Evolutionary conservation across 257 asterid species (phyloP).

Genomic region (Solanum sejunctum): DNA sequence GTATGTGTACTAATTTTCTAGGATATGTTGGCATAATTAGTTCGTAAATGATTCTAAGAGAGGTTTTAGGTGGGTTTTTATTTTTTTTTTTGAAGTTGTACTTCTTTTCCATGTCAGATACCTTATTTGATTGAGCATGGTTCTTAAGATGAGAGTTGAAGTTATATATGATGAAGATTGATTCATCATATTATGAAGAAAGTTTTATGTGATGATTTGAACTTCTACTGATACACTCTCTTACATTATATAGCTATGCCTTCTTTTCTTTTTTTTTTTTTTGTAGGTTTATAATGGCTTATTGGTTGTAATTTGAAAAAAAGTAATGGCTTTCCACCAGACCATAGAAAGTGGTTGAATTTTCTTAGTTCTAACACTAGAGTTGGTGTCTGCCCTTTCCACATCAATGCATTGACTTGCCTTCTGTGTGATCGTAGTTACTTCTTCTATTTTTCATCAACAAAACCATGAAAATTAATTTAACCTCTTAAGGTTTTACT

Average conservation of each 20-base stretch:
- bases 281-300: neutral
- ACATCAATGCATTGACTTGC: neutral
- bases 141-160: neutral
- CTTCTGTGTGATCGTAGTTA: neutral
- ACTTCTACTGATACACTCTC: neutral
- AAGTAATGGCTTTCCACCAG: neutral
- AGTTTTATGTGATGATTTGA: neutral
- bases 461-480: neutral
- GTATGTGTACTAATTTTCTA: neutral
- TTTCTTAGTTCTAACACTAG: neutral
- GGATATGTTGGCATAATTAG: neutral
- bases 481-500: constrained; percentile 1
- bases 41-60: neutral
- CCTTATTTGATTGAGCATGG: neutral
- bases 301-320: neutral
- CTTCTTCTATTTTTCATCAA: neutral
- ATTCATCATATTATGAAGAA: neutral
- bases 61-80: neutral
- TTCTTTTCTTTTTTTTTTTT: neutral
- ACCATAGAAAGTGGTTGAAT: neutral
- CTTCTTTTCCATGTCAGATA: neutral
- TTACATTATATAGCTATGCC: neutral
- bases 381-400: neutral
- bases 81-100: neutral
- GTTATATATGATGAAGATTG: neutral